Percentiles rank a stretch among this genome's conserved stretches.
Evolutionary conservation across 2,329 filamentous ascomycete species (phyloP).

Genomic region (Cercospora citrullina): DNA sequence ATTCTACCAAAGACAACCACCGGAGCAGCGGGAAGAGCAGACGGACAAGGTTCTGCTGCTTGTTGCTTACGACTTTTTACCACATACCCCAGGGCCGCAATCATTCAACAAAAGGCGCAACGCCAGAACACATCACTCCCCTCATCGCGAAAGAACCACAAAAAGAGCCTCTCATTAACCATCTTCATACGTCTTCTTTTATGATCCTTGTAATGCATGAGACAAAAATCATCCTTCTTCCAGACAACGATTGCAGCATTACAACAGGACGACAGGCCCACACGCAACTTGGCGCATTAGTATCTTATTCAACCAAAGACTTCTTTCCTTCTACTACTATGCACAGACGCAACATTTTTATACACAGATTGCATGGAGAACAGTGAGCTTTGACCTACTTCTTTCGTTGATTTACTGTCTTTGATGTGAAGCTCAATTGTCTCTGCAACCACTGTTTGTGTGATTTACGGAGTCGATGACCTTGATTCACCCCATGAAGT

Average conservation of each 20-base stretch:
- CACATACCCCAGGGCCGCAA: not conserved
- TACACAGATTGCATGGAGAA: not conserved
- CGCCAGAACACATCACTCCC: not conserved
- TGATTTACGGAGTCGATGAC: not conserved
- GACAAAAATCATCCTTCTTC: not conserved
- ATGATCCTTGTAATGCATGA: not conserved
- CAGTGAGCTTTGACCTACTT: not conserved
- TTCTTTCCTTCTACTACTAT: not conserved
- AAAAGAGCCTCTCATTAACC: not conserved
- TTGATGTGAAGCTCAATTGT: not conserved
- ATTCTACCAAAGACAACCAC: not conserved
- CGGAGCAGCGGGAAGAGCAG: not conserved
- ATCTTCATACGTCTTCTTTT: not conserved
- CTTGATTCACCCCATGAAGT: not conserved
- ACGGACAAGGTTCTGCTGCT: not conserved
- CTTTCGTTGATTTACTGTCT: not conserved
- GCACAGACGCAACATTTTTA: not conserved
- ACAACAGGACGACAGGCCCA: not conserved
- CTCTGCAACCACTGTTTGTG: not conserved
- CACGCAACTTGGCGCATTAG: slow-evolving; percentile 3
- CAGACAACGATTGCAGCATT: not conserved
- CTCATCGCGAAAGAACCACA: not conserved
- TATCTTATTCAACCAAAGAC: not conserved
- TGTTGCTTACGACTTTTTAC: not conserved
- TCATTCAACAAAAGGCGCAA: not conserved